A percentile compares a stretch with the other conserved stretches of the same genome.
phyloP scores from a whole-genome alignment of 495 filamentous ascomycete species.

The Podospora bellae-mahoneyi region DNA sequence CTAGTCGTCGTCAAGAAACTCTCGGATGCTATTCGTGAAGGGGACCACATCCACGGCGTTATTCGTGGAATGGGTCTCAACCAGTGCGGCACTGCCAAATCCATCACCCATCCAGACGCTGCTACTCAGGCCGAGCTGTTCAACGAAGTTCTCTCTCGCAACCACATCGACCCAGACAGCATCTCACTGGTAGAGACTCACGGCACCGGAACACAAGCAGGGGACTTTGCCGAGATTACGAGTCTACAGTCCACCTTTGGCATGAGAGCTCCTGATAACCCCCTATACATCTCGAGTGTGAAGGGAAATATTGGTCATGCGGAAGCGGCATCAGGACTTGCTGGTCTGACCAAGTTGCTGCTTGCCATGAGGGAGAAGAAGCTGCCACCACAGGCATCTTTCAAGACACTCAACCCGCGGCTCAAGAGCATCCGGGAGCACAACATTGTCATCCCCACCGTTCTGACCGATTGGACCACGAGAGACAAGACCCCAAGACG shows the following conservation, averaged over 20 bases:
- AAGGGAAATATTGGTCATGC: constrained; percentile 5
- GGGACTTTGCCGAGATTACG: constrained; percentile 20
- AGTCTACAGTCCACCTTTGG: constrained; percentile 36
- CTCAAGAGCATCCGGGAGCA: neutral
- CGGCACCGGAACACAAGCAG: constrained; percentile 29
- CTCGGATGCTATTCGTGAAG: constrained; percentile 44
- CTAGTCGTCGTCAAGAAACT: constrained; percentile 55
- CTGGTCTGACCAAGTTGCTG: neutral
- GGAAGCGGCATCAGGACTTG: neutral
- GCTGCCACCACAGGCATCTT: neutral
- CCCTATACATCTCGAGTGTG: neutral
- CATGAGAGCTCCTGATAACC: neutral
- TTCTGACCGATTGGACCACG: neutral
- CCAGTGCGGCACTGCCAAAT: constrained; percentile 48
- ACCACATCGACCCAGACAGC: constrained; percentile 40
- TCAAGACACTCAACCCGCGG: neutral
- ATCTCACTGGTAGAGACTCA: constrained; percentile 48
- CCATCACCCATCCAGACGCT: constrained; percentile 50
- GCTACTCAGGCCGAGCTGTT: constrained; percentile 51
- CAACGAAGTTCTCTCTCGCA: constrained; percentile 40
- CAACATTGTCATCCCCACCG: neutral
- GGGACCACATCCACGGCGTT: constrained; percentile 54
- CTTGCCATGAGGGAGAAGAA: neutral
- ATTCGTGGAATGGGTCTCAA: constrained; percentile 54
- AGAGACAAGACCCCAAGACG: neutral